A percentile compares a stretch with the other conserved stretches of the same genome.
Conservation (phyloP, 1,284 basidiomycete genomes). For the Ustilago crameri region DNA sequence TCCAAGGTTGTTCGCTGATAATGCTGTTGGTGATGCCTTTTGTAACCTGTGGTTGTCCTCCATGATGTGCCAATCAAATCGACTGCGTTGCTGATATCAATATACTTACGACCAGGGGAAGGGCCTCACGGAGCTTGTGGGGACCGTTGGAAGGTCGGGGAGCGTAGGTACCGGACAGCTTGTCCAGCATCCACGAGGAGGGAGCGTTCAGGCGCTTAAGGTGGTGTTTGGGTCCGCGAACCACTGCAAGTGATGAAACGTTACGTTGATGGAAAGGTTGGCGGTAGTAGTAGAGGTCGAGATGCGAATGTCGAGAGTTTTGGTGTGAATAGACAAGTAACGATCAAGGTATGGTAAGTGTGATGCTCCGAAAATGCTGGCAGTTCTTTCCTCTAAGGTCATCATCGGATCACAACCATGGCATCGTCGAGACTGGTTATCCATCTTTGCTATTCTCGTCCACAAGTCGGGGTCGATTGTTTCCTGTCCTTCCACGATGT, state of each 20-base stretch:
- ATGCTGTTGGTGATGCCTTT: not conserved
- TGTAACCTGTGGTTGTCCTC: not conserved
- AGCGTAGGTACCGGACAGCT: slow-evolving; percentile 96
- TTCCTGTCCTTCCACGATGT: not conserved
- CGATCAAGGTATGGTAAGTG: slow-evolving; percentile 25
- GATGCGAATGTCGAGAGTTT: slow-evolving; percentile 4
- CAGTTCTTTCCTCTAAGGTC: not conserved
- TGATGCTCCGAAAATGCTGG: slow-evolving; percentile 3
- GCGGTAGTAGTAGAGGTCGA: slow-evolving; percentile 1
- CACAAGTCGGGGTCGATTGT: not conserved
- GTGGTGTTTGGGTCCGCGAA: slow-evolving; percentile 97
- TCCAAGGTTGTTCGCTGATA: too few relatives aligned
- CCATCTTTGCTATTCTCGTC: not conserved
- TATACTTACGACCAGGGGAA: slow-evolving; percentile 71
- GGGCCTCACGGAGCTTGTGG: slow-evolving; percentile 98
- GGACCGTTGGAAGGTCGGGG: slow-evolving; percentile 97
- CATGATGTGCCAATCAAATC: slow-evolving; percentile 12
- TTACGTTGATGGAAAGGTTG: slow-evolving; percentile 2
- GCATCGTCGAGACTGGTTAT: slow-evolving; percentile 2
- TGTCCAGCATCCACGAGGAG: slow-evolving; percentile 99
- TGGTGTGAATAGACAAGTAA: slow-evolving; percentile 4
- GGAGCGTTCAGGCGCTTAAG: slow-evolving; percentile 97
- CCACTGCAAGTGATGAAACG: slow-evolving; percentile 46
- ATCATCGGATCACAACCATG: slow-evolving; percentile 18
- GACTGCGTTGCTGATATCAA: slow-evolving; percentile 8